Base-by-base conservation (phyloP, 768 basidiomycete species). In the Boletus sp. region DNA sequence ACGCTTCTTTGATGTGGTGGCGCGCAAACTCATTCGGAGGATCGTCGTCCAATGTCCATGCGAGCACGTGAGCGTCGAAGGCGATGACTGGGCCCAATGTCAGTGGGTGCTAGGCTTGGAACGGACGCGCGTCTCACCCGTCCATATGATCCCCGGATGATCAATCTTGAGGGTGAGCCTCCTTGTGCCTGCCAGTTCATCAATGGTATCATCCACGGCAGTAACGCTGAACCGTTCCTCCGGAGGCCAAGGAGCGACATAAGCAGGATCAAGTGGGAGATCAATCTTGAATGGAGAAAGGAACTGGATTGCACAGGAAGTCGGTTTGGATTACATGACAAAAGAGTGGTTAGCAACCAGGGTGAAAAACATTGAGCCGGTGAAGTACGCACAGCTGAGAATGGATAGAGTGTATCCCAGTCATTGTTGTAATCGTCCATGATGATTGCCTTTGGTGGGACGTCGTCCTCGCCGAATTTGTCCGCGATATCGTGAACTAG, bases 1-100 rank as follows among this genome's bases (percentile, higher is more conserved):
- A 93, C 0, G 83, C 92, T 68, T 95, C 92, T 66, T 93, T 97
- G 72, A 98, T 82, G 62, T 93, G 90, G 64, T 98, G 96, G 8
- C 93, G 80, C 7, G 80, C 81, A 59, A 78, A 74, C 53, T 90
- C 88, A 49, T 83, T 70, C 0, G 92, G 90, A 1, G 96, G 93
- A 51, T 83, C 81, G 57, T 85, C 75, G 58, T 92, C 88, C 35
- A 94, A 76, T 15, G 82, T 84, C 95, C 95, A 98, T 50, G 80
- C 71, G 8, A 95, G 69, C 14, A 98, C 90, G 55, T 95, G 87
- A 0, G 92, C 95, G 46, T 95, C 89, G 64, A 98, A 97, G 0
- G 93, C 88, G 50, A 98, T 80, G 5, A 90, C 93, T 83, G 62
- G 39, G 51, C 21, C 13, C 17, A 38, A 35, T 42, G 38, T 46